Conservation (phyloP, 1,284 basidiomycete genomes). For the Ganoderma resinaceum region DNA sequence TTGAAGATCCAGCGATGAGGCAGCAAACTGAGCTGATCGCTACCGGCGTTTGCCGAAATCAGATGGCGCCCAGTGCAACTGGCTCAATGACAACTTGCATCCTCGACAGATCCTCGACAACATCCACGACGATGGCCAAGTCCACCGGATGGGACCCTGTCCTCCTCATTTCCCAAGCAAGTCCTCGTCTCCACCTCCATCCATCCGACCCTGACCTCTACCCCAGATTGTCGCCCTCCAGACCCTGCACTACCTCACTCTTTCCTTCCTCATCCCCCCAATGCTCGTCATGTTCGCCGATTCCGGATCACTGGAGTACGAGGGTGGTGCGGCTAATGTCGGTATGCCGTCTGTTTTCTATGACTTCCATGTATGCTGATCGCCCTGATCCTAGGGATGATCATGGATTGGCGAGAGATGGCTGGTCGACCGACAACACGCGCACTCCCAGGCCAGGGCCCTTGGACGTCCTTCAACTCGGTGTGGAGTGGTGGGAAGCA, state of each 20-base stretch:
- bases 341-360: constrained; percentile 51
- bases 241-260: constrained; percentile 89
- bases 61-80: background rate
- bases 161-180: constrained; percentile 74
- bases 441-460: constrained; percentile 64
- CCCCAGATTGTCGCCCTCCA: constrained; percentile 90
- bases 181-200: constrained; percentile 3
- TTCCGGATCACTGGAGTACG: constrained; percentile 76
- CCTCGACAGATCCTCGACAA: background rate
- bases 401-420: constrained; percentile 98
- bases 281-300: constrained; percentile 81
- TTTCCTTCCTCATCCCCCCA: constrained; percentile 86
- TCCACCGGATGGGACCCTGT: constrained; percentile 74
- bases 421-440: constrained; percentile 80
- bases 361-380: background rate
- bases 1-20: too few relatives aligned
- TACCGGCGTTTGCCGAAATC: background rate
- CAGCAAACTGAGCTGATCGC: background rate
- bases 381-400: constrained; percentile 63
- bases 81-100: background rate
- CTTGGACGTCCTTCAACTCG: constrained; percentile 70
- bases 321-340: constrained; percentile 86
- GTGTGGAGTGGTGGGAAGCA: constrained; percentile 81
- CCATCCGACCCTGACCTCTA: constrained; percentile 9
- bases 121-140: constrained; percentile 30